These are phyloP conservation scores for Botrytis hyacinthi DNA, from an alignment of 2,329 filamentous ascomycete species.

Conservation along the genomic window DNA sequence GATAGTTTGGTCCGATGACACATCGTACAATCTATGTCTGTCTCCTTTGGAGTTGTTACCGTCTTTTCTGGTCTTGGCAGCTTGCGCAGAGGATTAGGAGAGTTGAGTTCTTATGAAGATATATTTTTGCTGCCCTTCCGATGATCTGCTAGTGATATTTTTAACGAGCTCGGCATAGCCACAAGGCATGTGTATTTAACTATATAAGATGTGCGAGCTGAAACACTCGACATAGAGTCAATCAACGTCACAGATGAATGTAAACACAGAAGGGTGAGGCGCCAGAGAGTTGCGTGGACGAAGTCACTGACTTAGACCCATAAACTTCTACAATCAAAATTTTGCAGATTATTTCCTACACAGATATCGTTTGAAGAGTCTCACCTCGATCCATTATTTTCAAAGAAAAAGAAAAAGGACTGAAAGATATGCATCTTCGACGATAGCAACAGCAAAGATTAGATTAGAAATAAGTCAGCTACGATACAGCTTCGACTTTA, in stretches of 20 bases:
- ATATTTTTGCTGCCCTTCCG: accelerated
- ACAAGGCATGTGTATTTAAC: too few relatives aligned
- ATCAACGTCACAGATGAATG: too few relatives aligned
- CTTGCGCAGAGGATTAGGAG: background rate
- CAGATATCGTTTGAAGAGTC: accelerated
- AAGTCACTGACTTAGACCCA: too few relatives aligned
- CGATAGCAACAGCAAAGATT: background rate
- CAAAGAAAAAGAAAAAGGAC: background rate
- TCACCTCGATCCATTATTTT: accelerated
- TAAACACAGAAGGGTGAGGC: too few relatives aligned
- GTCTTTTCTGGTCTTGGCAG: background rate
- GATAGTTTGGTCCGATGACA: background rate
- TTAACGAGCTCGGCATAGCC: background rate
- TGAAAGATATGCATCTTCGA: background rate
- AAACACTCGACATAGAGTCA: accelerated
- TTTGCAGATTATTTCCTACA: background rate
- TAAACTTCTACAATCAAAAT: too few relatives aligned
- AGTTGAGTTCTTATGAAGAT: background rate
- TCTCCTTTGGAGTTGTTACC: too few relatives aligned
- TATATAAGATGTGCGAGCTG: background rate
- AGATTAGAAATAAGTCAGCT: accelerated
- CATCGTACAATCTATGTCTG: background rate
- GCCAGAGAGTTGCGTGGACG: too few relatives aligned
- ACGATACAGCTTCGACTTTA: accelerated
- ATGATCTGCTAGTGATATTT: too few relatives aligned